These are phyloP conservation scores for Taxillus chinensis DNA, from an alignment of 164 flowering plant species.

Conservation along the genomic window DNA sequence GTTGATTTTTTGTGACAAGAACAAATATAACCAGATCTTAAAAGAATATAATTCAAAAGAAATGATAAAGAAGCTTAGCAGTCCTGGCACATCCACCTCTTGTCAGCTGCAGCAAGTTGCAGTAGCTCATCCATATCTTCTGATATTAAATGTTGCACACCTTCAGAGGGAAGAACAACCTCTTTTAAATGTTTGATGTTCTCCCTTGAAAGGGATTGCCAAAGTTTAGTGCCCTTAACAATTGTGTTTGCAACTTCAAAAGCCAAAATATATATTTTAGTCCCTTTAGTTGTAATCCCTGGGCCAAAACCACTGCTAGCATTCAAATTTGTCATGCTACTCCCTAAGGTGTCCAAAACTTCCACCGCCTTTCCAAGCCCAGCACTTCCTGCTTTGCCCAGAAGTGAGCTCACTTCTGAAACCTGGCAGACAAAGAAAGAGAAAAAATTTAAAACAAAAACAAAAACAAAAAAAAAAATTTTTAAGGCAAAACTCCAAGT, in stretches of 20 bases:
- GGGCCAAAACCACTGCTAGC: conserved; percentile 17
- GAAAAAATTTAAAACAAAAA: neutral
- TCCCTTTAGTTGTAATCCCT: conserved; percentile 17
- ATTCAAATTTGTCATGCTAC: conserved; percentile 28
- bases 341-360: conserved; percentile 28
- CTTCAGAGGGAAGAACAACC: conserved; percentile 24
- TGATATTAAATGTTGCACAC: conserved; percentile 29
- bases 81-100: conserved; percentile 15
- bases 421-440: conserved; percentile 14
- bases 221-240: conserved; percentile 27
- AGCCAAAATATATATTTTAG: conserved; percentile 23
- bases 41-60: neutral
- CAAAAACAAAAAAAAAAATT: neutral
- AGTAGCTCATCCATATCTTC: conserved; percentile 26
- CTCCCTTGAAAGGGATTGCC: conserved; percentile 22
- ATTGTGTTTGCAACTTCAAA: conserved; percentile 38
- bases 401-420: conserved; percentile 22
- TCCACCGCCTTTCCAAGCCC: conserved; percentile 29
- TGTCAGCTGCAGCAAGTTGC: conserved; percentile 23
- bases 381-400: conserved; percentile 22
- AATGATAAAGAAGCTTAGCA: neutral
- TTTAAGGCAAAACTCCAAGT: neutral
- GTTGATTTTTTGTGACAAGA: neutral
- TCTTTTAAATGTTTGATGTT: conserved; percentile 21
- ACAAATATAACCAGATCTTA: neutral